Percentiles rank a stretch among this genome's conserved stretches.
phyloP scores from a whole-genome alignment of 2,329 filamentous ascomycete species.

The Curvularia sp. region DNA sequence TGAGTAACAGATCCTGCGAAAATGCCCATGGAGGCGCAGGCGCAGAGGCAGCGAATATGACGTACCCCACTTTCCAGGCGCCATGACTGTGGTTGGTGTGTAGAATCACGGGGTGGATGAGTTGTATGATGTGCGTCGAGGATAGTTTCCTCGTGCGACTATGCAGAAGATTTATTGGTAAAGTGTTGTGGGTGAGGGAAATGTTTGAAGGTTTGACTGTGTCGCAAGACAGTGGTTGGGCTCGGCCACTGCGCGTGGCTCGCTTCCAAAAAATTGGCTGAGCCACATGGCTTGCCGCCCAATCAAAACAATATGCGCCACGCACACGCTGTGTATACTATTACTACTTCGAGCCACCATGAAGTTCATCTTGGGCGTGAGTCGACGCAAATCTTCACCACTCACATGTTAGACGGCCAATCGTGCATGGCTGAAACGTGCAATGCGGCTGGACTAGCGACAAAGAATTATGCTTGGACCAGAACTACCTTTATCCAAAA shows the following conservation, averaged over 20 bases:
- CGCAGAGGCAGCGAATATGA: slow-evolving; percentile 42
- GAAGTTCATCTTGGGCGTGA: neutral
- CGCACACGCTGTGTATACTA: neutral
- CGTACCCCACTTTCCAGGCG: slow-evolving; percentile 53
- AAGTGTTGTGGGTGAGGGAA: slow-evolving; percentile 23
- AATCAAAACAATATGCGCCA: slow-evolving; percentile 29
- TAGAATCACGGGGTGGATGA: slow-evolving; percentile 6
- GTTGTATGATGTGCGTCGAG: slow-evolving; percentile 1
- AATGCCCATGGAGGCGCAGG: slow-evolving; percentile 17
- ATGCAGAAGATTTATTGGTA: slow-evolving; percentile 14
- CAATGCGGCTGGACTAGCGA: neutral
- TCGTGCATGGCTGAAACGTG: neutral
- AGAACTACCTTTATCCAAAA: neutral
- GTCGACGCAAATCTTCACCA: neutral
- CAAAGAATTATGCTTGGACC: neutral
- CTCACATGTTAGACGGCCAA: neutral
- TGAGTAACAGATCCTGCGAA: slow-evolving; percentile 25
- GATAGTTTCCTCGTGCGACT: neutral
- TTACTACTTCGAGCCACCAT: neutral
- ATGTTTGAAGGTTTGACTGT: slow-evolving; percentile 28
- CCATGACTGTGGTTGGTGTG: slow-evolving; percentile 40
- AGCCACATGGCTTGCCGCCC: slow-evolving; percentile 32
- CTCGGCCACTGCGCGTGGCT: slow-evolving; percentile 29
- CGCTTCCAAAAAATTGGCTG: slow-evolving; percentile 35
- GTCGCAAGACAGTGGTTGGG: slow-evolving; percentile 39